Conservation (phyloP, 2,329 filamentous ascomycete species). For the Hypocrella siamensis region DNA sequence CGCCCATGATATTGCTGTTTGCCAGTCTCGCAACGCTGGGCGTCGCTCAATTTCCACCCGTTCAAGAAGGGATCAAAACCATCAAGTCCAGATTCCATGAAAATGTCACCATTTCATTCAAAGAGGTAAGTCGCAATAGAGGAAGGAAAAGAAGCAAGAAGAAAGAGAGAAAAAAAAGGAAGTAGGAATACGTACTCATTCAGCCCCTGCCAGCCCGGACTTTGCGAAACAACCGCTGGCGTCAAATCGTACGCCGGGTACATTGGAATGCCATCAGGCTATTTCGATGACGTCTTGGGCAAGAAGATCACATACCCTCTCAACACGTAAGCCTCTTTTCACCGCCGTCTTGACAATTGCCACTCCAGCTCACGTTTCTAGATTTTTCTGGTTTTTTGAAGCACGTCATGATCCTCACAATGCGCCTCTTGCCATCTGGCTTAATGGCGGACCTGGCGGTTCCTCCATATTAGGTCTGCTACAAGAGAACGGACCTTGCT, state of each 20-base stretch:
- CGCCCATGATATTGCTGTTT: slow-evolving; percentile 5
- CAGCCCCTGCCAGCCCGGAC: slow-evolving; percentile 30
- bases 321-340: slow-evolving; percentile 30
- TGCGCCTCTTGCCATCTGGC: slow-evolving; percentile 41
- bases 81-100: slow-evolving; percentile 42
- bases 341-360: no score
- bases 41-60: slow-evolving; percentile 15
- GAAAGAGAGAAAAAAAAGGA: no score
- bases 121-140: slow-evolving; percentile 26
- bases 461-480: slow-evolving; percentile 51
- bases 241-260: slow-evolving; percentile 52
- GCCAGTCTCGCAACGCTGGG: slow-evolving; percentile 8
- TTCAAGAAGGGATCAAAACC: slow-evolving; percentile 22
- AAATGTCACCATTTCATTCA: slow-evolving; percentile 47
- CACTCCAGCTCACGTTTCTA: no score
- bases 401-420: slow-evolving; percentile 22
- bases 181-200: no score
- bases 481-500: slow-evolving; percentile 38
- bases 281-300: slow-evolving; percentile 22
- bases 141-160: no score
- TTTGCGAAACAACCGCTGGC: slow-evolving; percentile 39
- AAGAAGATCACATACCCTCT: slow-evolving; percentile 27
- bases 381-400: slow-evolving; percentile 35
- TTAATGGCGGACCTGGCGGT: slow-evolving; percentile 48
- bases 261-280: slow-evolving; percentile 34